Evolutionary conservation across 2,329 filamentous ascomycete genomes (phyloP).

Genomic region (Aspergillus floridensis): DNA sequence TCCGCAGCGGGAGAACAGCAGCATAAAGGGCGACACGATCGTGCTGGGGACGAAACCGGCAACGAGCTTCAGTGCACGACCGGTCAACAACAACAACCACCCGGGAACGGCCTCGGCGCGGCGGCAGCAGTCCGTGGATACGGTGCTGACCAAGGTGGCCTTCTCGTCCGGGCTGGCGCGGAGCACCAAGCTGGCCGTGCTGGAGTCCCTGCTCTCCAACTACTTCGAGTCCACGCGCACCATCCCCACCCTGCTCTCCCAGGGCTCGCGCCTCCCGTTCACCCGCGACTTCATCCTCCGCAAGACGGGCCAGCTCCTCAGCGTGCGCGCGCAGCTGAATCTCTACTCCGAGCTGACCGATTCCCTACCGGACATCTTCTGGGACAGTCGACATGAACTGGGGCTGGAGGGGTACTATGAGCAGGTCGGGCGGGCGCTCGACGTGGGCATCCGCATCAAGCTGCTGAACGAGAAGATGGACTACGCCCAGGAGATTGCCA

Average conservation of each 20-base stretch:
- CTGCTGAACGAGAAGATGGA: conserved; percentile 96
- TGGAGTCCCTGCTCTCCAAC: conserved; percentile 75
- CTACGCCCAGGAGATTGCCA: conserved; percentile 93
- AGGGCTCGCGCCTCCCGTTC: conserved; percentile 62
- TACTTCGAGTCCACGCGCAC: conserved; percentile 85
- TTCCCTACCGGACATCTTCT: conserved; percentile 91
- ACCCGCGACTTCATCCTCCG: conserved; percentile 77
- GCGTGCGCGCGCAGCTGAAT: conserved; percentile 87
- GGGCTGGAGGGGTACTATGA: conserved; percentile 94
- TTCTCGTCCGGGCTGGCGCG: conserved; percentile 92
- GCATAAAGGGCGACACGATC: conserved; percentile 83
- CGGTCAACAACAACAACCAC: not conserved
- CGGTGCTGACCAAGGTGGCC: conserved; percentile 86
- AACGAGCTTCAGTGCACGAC: conserved; percentile 17
- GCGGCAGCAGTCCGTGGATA: conserved; percentile 47
- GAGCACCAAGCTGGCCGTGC: conserved; percentile 87
- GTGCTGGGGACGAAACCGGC: conserved; percentile 72
- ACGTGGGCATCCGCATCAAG: conserved; percentile 87
- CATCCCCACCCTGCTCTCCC: conserved; percentile 75
- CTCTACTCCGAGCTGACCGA: conserved; percentile 97
- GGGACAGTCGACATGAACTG: conserved; percentile 86
- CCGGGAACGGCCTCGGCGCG: conserved; percentile 7
- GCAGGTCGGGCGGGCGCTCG: conserved; percentile 82
- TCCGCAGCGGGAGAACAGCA: conserved; percentile 66
- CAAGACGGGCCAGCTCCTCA: conserved; percentile 89